Base-by-base conservation (phyloP, 1,284 basidiomycete species). In the Moniliophthora roreri region DNA sequence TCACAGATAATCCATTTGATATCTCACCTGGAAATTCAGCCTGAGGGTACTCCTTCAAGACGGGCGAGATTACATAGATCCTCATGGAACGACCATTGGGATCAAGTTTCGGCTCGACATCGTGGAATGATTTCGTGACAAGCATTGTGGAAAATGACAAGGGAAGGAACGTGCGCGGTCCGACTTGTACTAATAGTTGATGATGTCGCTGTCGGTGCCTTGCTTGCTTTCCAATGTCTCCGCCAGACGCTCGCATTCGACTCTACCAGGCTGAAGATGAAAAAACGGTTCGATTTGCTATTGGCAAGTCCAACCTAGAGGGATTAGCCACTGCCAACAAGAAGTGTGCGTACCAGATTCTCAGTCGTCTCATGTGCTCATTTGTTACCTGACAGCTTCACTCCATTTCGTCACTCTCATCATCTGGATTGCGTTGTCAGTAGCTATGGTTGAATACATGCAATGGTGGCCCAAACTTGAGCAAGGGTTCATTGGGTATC, bases 11-110 rank as follows among this genome's bases (percentile, higher is more conserved):
- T n/a, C n/a, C n/a, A n/a, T n/a, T n/a, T n/a, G n/a, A n/a, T n/a
- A n/a, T n/a, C 61, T 50, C 62, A 82, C 87, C 88, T 62, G 91
- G 91, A 66, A 92, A 93, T 67, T 85, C 89, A 21, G 90, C 91
- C 48, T 90, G 78, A 0, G 91, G 91, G 63, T 93, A 91, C 39
- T 81, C 76, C 13, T 84, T 80, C 15, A 90, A 66, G 42, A 72
- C 76, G 20, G 91, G 91, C 10, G 85, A 77, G 57, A 93, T 84
- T 38, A 93, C 76, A 62, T 84, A 90, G 55, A 96, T 85, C 56
- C 92, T 79, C 59, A 95, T 88, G 0, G 86, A 84, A 8, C 79
- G 79, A 5, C 82, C 82, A 46, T 79, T 75, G 10, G 78, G 67
- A 58, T 85, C 80, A 56, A 89, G 80, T 53, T 79, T 82, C 38